Percentiles rank a stretch among this genome's conserved stretches.
Conservation (phyloP, 306 rosid species). For the Malus asiatica region DNA sequence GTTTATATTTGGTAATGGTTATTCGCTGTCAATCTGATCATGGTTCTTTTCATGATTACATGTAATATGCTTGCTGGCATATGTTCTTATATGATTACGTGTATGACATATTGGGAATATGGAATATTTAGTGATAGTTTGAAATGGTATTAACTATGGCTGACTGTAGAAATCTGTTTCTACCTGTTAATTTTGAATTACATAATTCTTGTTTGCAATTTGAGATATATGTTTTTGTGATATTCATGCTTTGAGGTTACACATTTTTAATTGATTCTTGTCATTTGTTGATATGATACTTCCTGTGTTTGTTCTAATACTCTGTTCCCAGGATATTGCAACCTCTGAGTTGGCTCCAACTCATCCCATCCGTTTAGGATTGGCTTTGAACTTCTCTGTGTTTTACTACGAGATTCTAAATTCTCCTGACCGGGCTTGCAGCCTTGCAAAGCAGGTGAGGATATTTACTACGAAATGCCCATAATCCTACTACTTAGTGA, state of each 20-base stretch:
- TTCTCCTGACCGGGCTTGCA: conserved; percentile 31
- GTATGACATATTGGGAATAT: neutral
- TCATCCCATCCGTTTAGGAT: conserved; percentile 37
- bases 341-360: conserved; percentile 29
- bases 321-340: conserved; percentile 31
- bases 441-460: conserved; percentile 35
- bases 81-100: neutral
- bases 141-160: neutral
- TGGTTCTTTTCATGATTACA: neutral
- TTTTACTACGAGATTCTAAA: conserved; percentile 36
- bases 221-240: neutral
- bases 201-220: neutral
- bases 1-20: neutral
- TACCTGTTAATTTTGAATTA: too few relatives aligned
- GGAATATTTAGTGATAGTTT: neutral
- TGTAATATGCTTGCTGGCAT: neutral
- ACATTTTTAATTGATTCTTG: neutral
- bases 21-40: neutral
- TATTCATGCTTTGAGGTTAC: neutral
- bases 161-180: neutral
- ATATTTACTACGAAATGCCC: neutral
- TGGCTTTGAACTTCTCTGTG: conserved; percentile 39
- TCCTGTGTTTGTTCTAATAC: neutral
- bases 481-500: neutral
- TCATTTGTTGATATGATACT: neutral